These are phyloP conservation scores for Medicago arabica DNA, from an alignment of 306 rosid species.

Conservation along the genomic window DNA sequence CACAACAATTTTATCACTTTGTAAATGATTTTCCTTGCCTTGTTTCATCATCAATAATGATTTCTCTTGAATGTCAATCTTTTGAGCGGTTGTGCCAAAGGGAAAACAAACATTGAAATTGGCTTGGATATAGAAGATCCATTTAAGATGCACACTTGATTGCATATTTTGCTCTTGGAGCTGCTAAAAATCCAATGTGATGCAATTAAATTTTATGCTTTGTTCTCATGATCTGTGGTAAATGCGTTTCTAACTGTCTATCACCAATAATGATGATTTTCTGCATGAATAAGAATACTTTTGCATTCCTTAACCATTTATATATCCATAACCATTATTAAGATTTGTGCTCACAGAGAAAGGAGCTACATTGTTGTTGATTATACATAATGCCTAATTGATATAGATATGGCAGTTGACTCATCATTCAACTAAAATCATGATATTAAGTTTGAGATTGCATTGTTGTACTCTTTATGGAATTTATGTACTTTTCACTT, in stretches of 20 bases:
- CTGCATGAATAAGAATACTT: background rate
- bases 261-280: conserved; percentile 21
- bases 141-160: conserved; percentile 18
- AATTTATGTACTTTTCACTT: background rate
- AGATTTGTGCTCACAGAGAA: conserved; percentile 6
- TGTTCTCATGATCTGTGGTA: background rate
- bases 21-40: background rate
- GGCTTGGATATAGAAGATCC: conserved; percentile 8
- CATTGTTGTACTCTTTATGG: background rate
- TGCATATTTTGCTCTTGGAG: conserved; percentile 20
- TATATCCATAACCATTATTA: background rate
- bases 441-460: conserved; percentile 26
- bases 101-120: conserved; percentile 29
- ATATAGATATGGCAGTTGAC: conserved; percentile 17
- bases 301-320: conserved; percentile 2
- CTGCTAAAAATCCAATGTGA: background rate
- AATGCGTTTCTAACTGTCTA: conserved; percentile 15
- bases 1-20: conserved; percentile 18
- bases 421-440: conserved; percentile 5
- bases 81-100: background rate
- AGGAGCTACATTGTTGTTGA: conserved; percentile 12
- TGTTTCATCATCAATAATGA: background rate
- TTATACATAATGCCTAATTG: background rate
- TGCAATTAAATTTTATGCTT: background rate
- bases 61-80: conserved; percentile 29